phyloP scores from a whole-genome alignment of 179 eudicot species.

The Dionaea muscipula region DNA sequence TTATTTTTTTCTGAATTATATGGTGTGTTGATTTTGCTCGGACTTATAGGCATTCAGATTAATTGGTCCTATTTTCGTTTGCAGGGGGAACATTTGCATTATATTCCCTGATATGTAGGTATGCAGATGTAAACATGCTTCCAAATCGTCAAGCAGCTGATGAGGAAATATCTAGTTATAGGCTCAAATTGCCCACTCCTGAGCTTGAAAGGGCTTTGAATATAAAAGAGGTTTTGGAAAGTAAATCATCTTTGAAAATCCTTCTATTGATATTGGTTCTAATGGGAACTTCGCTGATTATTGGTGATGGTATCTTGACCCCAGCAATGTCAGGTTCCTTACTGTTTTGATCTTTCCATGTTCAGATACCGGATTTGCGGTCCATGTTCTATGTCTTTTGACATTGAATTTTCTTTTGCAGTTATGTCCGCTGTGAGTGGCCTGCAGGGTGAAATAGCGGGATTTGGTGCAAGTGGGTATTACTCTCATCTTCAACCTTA shows the following conservation, averaged over 20 bases:
- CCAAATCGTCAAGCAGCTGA: slow-evolving; percentile 89
- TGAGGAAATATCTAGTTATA: slow-evolving; percentile 72
- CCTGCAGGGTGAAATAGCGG: slow-evolving; percentile 62
- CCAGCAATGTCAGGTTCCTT: slow-evolving; percentile 87
- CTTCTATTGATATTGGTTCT: slow-evolving; percentile 69
- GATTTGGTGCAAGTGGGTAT: slow-evolving; percentile 66
- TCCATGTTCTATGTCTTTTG: too few species aligned
- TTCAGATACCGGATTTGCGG: too few species aligned
- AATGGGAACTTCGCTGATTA: slow-evolving; percentile 80
- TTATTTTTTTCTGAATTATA: not conserved
- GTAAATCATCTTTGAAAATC: slow-evolving; percentile 42
- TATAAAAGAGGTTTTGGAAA: slow-evolving; percentile 66
- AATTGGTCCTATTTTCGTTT: slow-evolving; percentile 1
- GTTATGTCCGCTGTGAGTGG: slow-evolving; percentile 99
- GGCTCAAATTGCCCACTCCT: slow-evolving; percentile 84
- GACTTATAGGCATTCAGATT: not conserved
- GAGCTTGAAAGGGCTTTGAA: slow-evolving; percentile 78
- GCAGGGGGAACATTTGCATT: slow-evolving; percentile 96
- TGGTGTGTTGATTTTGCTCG: not conserved
- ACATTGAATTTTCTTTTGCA: slow-evolving; percentile 30
- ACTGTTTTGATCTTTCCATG: not conserved
- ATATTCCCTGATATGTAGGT: slow-evolving; percentile 74
- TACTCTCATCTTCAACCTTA: not conserved
- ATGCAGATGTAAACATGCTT: slow-evolving; percentile 69
- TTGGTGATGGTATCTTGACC: slow-evolving; percentile 90